A percentile compares a stretch with the other conserved stretches of the same genome.
phyloP scores from a whole-genome alignment of 352 stramenopile genomes.

The Peronospora belbahrii region DNA sequence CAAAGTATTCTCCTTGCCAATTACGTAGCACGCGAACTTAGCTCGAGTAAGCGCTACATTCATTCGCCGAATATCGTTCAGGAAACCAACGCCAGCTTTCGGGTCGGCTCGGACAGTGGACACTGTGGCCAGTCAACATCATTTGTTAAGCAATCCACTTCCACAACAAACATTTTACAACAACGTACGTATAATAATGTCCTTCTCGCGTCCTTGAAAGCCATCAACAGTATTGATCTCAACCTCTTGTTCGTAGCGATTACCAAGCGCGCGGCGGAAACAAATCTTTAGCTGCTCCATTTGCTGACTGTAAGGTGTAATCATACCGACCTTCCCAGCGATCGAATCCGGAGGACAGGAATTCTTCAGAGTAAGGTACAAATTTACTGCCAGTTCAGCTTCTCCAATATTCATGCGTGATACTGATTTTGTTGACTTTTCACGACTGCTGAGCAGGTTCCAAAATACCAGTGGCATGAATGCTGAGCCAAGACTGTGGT shows the following conservation, averaged over 20 bases:
- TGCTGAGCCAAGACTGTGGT: constrained; percentile 63
- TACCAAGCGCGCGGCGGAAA: constrained; percentile 52
- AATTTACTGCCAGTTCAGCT: constrained; percentile 76
- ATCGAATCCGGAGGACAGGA: constrained; percentile 71
- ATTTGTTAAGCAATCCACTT: constrained; percentile 4
- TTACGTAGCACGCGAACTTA: constrained; percentile 86
- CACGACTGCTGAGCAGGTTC: constrained; percentile 73
- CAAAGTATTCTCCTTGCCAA: constrained; percentile 74
- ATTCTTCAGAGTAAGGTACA: constrained; percentile 84
- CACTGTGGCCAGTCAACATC: constrained; percentile 34
- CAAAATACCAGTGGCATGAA: constrained; percentile 83
- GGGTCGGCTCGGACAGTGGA: constrained; percentile 82
- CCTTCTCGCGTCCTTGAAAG: constrained; percentile 88
- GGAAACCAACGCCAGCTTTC: constrained; percentile 73
- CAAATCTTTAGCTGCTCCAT: constrained; percentile 73
- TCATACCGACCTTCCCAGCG: constrained; percentile 79
- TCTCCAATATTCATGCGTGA: constrained; percentile 77
- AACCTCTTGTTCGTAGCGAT: constrained; percentile 70
- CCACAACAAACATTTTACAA: neutral
- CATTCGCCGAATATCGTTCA: constrained; percentile 87
- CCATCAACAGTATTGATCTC: constrained; percentile 91
- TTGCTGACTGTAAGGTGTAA: constrained; percentile 87
- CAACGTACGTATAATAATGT: constrained; percentile 86
- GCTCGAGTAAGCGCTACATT: constrained; percentile 84
- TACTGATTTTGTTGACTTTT: constrained; percentile 62